phyloP scores from a whole-genome alignment of 306 rosid species.

The Ormosia emarginata region DNA sequence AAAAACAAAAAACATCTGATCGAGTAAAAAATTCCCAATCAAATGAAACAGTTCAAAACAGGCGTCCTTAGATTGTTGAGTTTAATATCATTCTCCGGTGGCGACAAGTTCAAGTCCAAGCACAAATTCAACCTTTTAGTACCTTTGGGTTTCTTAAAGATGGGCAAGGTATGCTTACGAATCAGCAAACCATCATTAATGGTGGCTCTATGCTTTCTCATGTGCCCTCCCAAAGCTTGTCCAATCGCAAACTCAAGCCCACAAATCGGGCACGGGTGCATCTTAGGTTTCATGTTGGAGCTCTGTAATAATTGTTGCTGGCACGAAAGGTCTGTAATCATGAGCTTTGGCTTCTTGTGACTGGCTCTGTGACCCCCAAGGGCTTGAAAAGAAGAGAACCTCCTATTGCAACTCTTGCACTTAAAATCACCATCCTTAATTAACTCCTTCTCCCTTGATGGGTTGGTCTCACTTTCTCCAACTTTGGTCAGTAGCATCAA shows the following conservation, averaged over 20 bases:
- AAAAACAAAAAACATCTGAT: neutral
- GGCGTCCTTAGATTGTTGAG: conserved; percentile 37
- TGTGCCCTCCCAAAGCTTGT: conserved; percentile 94
- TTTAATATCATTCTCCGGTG: conserved; percentile 38
- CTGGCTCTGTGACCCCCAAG: conserved; percentile 90
- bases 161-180: neutral
- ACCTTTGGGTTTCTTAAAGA: conserved; percentile 39
- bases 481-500: conserved; percentile 50
- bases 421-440: conserved; percentile 27
- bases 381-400: conserved; percentile 74
- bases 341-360: conserved; percentile 62
- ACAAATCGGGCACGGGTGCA: conserved; percentile 70
- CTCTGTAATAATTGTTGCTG: neutral
- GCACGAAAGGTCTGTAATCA: neutral
- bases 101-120: conserved; percentile 53
- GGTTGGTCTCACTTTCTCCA: conserved; percentile 19
- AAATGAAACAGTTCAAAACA: conserved; percentile 6
- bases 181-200: neutral
- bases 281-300: conserved; percentile 37
- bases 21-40: neutral
- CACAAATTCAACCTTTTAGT: conserved; percentile 28
- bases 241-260: conserved; percentile 65
- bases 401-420: conserved; percentile 69
- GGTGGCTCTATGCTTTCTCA: conserved; percentile 68
- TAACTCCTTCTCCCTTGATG: neutral